Base-by-base conservation (phyloP, 257 asterid species). In the Marsdenia floribunda region DNA sequence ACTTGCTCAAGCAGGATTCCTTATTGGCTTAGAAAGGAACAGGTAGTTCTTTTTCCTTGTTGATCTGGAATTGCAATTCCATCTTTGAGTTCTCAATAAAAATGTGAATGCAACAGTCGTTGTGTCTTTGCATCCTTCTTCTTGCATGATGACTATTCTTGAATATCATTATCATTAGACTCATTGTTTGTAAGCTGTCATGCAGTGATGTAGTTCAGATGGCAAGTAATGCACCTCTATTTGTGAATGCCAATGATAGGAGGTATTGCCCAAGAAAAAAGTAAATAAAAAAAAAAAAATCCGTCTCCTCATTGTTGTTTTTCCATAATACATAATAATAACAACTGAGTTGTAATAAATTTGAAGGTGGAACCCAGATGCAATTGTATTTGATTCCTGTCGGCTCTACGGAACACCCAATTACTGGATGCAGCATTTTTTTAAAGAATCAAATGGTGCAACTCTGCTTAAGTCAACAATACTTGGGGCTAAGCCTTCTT, bases 221-320 rank as follows among this genome's bases (percentile, higher is more conserved):
- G 97, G 98, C 98, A 19, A 90, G 97, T 77, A 91, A 91, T 33
- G 98, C 98, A 4, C 98, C 98, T 76, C 83, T 91, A 12, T 91
- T 93, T 74, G 98, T 87, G 75, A 90, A 93, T 74, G 81, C 53
- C 73, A 89, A 93, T 35, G 92, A 91, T 84, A 77, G 87, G 76
- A 78, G 81, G 97, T 93, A 90, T 14, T 83, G 70, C 21, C 65
- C 68, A 35, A 49, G 8, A 37, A 37, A 37, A 37, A n/a, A n/a
- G n/a, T n/a, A n/a, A n/a, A n/a, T n/a, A n/a, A n/a, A n/a, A n/a
- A n/a, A 38, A 38, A 38, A 5, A 38, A 38, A 46, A 65, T 65
- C 75, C 76, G 72, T 69, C 57, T 38, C 69, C 44, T 49, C 65
- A 6, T 52, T 74, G 14, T 9, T 4, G 24, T 1, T 46, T 44